Evolutionary conservation across 2,329 filamentous ascomycete species (phyloP).

Genomic region (Xylaria sp.): DNA sequence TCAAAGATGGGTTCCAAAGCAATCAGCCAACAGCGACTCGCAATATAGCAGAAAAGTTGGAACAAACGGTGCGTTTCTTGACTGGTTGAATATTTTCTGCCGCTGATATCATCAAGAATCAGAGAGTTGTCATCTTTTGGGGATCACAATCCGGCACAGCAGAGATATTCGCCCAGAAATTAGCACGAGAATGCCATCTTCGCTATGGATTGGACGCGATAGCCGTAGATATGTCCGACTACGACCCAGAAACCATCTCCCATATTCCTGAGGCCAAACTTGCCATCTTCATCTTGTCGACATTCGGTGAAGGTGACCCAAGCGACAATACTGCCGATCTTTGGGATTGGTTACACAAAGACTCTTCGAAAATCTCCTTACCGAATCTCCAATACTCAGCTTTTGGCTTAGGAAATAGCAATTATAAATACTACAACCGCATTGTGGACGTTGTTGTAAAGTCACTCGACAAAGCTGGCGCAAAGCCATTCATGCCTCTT

Average conservation of each 20-base stretch:
- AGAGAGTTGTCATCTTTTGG: constrained; percentile 11
- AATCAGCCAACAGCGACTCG: neutral
- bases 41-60: constrained; percentile 4
- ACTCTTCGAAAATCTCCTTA: neutral
- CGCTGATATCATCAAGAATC: constrained; percentile 2
- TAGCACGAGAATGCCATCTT: constrained; percentile 15
- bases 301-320: constrained; percentile 13
- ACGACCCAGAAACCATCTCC: constrained; percentile 4
- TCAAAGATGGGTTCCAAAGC: constrained; percentile 16
- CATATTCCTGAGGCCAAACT: constrained; percentile 1
- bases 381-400: constrained; percentile 2
- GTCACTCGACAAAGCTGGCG: neutral
- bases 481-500: constrained; percentile 1
- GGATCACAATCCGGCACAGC: constrained; percentile 14
- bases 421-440: constrained; percentile 11
- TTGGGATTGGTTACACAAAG: constrained; percentile 11
- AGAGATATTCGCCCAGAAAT: constrained; percentile 8
- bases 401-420: constrained; percentile 14
- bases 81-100: neutral
- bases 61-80: neutral
- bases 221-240: constrained; percentile 8
- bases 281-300: constrained; percentile 7
- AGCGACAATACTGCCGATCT: constrained; percentile 1
- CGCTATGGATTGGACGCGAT: constrained; percentile 4
- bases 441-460: constrained; percentile 9